phyloP scores from a whole-genome alignment of 129 eudicot genomes.

The Pseudognaphalium luteoalbum region DNA sequence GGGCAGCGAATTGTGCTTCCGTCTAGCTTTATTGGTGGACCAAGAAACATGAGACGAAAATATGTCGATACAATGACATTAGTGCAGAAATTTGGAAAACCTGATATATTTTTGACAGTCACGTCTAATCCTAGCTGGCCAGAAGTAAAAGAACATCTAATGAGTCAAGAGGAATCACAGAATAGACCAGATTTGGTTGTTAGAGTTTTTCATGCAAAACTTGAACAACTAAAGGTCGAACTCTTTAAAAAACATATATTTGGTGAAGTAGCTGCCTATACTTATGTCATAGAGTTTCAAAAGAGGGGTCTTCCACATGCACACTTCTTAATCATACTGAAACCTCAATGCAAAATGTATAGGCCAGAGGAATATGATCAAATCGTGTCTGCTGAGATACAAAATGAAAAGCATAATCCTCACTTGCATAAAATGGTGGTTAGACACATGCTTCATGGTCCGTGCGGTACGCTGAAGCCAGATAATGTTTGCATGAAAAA shows the following conservation, averaged over 20 bases:
- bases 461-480: slow-evolving; percentile 28
- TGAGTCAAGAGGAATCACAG: not conserved
- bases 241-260: slow-evolving; percentile 13
- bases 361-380: slow-evolving; percentile 21
- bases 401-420: not conserved
- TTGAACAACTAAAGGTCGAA: not conserved
- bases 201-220: not conserved
- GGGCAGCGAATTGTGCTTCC: slow-evolving; percentile 28
- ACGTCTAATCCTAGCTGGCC: not conserved
- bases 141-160: not conserved
- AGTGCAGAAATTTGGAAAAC: slow-evolving; percentile 12
- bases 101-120: not conserved
- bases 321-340: not conserved
- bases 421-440: not conserved
- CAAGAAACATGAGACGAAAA: not conserved
- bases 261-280: slow-evolving; percentile 15
- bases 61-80: slow-evolving; percentile 37
- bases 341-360: slow-evolving; percentile 18
- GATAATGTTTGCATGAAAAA: not conserved
- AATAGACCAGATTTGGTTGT: slow-evolving; percentile 1
- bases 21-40: slow-evolving; percentile 9
- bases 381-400: slow-evolving; percentile 34
- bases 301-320: slow-evolving; percentile 5
- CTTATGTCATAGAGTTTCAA: slow-evolving; percentile 16
- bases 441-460: slow-evolving; percentile 43